Conservation (phyloP, 208 protist species). For the Tritrichomonas musculus region DNA sequence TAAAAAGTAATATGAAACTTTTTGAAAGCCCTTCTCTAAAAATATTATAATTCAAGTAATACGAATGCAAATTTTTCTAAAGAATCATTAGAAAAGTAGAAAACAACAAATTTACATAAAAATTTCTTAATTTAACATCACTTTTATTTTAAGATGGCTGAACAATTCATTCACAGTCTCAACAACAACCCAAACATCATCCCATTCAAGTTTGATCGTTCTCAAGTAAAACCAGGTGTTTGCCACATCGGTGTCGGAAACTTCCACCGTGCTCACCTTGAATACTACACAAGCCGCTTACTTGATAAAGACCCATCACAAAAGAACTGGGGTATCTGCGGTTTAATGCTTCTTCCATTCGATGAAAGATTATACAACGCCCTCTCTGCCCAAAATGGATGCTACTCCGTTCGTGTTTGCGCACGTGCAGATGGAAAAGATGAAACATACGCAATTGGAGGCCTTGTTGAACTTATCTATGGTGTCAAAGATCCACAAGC, state of each 20-base stretch:
- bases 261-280: slow-evolving; percentile 39
- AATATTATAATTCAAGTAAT: too few relatives aligned
- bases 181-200: not conserved
- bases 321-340: not conserved
- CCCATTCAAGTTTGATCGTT: not conserved
- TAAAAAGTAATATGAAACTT: too few relatives aligned
- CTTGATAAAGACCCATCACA: not conserved
- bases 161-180: too few relatives aligned
- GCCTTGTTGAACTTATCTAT: not conserved
- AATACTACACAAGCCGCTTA: not conserved
- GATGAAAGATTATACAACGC: not conserved
- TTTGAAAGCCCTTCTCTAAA: too few relatives aligned
- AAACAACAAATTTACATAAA: too few relatives aligned
- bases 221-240: not conserved
- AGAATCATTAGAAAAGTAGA: too few relatives aligned
- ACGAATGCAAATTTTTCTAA: too few relatives aligned
- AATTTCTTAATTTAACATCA: too few relatives aligned
- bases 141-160: too few relatives aligned
- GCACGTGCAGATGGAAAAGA: not conserved
- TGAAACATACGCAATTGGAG: slow-evolving; percentile 27
- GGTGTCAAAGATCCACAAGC: not conserved
- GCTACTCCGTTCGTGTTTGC: not conserved
- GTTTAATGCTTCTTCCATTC: slow-evolving; percentile 1
- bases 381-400: slow-evolving; percentile 7
- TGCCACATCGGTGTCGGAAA: slow-evolving; percentile 39